A percentile compares a stretch with the other conserved stretches of the same genome.
Evolutionary conservation across 495 filamentous ascomycete genomes (phyloP).

Genomic region (Hyaloscypha finlandica): DNA sequence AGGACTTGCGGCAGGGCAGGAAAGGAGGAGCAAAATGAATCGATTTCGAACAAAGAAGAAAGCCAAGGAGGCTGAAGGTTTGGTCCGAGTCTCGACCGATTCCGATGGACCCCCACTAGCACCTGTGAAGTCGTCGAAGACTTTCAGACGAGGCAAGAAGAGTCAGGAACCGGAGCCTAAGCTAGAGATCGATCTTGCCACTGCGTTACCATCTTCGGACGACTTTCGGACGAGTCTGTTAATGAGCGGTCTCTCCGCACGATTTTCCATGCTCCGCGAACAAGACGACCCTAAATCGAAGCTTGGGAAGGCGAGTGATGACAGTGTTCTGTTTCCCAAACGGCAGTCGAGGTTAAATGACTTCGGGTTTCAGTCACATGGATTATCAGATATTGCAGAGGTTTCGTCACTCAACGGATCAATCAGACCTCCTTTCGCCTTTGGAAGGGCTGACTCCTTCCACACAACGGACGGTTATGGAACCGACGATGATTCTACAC

Average conservation of each 20-base stretch:
- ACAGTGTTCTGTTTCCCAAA: slow-evolving; percentile 85
- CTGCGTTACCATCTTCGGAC: slow-evolving; percentile 77
- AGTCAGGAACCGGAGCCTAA: slow-evolving; percentile 55
- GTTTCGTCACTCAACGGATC: slow-evolving; percentile 75
- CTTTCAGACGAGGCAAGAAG: slow-evolving; percentile 61
- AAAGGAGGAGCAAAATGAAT: slow-evolving; percentile 56
- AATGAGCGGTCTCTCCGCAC: slow-evolving; percentile 91
- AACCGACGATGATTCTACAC: slow-evolving; percentile 64
- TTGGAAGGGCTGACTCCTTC: slow-evolving; percentile 27
- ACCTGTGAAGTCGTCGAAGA: slow-evolving; percentile 50
- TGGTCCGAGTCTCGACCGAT: slow-evolving; percentile 49
- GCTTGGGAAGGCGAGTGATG: slow-evolving; percentile 90
- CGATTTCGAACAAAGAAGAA: slow-evolving; percentile 73
- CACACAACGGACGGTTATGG: slow-evolving; percentile 46
- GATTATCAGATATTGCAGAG: slow-evolving; percentile 85
- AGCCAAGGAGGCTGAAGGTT: slow-evolving; percentile 56
- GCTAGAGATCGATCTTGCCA: slow-evolving; percentile 68
- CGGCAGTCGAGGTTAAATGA: slow-evolving; percentile 70
- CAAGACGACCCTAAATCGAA: slow-evolving; percentile 87
- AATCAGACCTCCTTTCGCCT: slow-evolving; percentile 56
- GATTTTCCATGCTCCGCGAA: slow-evolving; percentile 95
- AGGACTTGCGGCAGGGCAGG: background rate
- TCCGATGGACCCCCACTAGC: slow-evolving; percentile 46
- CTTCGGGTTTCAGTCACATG: slow-evolving; percentile 46
- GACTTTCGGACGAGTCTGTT: slow-evolving; percentile 96